Base-by-base conservation (phyloP, 805 yeast genomes). In the Candida berthetii region DNA sequence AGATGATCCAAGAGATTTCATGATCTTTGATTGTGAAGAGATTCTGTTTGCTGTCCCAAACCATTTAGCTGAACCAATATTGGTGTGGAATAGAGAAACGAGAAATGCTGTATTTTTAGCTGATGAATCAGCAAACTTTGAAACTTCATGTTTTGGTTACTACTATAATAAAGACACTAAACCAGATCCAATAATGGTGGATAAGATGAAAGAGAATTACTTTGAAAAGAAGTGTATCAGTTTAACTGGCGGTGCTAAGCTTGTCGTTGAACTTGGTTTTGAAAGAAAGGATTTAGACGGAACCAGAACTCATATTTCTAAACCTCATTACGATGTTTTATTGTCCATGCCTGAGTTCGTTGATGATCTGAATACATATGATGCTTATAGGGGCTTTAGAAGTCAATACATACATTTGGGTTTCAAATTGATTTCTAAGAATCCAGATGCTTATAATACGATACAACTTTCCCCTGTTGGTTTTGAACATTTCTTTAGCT, bases 341-440 rank as follows among this genome's bases (percentile, higher is more conserved):
- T 54, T 83, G 34, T 69, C 64, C 44, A 79, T 85, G 50, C 90
- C 90, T 1, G 58, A 62, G 15, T 64, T 58, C 41, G 70, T 76
- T 20, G 57, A 66, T 3, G 78, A 78, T 25, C 51, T 58, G 15
- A 62, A 58, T 0, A 53, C 54, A 2, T 89, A 89, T 64, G 98
- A 91, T 62, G 86, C 96, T 0, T 91, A 82, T 57, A 63, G 61
- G 11, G 88, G 83, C 0, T 93, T 80, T 66, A 66, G 98, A 55
- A 84, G 95, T 47, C 82, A 88, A 42, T 90, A 78, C 55, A 69
- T 91, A 10, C 96, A 88, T 55, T 57, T 85, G 69, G 77, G 89
- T 0, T 64, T 85, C 31, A 62, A 77, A 0, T 65, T 85, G 27
- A 53, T 65, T 3, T 76, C 85, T 0, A 55, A 55, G n/a, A 47